phyloP scores from a whole-genome alignment of 129 eudicot genomes.

The carrot (Daucus carota) region DH1_v3.0 NC_030381.2:23398001-23398500 shows the following conservation, averaged over 20 bases:
- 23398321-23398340: no score
- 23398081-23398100: not conserved
- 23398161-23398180: constrained; percentile 77
- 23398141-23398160: constrained; percentile 77
- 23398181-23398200: constrained; percentile 76
- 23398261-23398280: not conserved
- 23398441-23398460: constrained; percentile 39
- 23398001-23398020: constrained; percentile 72
- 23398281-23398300: not conserved
- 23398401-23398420: constrained; percentile 2
- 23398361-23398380: no score
- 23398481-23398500: constrained; percentile 99
- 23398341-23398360: no score
- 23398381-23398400: no score
- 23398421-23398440: not conserved
- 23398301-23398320: not conserved
- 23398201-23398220: constrained; percentile 81
- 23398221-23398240: constrained; percentile 95
- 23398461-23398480: constrained; percentile 94
- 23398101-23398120: constrained; percentile 85
- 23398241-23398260: constrained; percentile 49
- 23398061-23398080: not conserved
- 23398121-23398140: constrained; percentile 68
- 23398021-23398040: constrained; percentile 40
- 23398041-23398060: not conserved